Base-by-base conservation (phyloP, 2,329 filamentous ascomycete species). In the Lomentospora prolificans region DNA sequence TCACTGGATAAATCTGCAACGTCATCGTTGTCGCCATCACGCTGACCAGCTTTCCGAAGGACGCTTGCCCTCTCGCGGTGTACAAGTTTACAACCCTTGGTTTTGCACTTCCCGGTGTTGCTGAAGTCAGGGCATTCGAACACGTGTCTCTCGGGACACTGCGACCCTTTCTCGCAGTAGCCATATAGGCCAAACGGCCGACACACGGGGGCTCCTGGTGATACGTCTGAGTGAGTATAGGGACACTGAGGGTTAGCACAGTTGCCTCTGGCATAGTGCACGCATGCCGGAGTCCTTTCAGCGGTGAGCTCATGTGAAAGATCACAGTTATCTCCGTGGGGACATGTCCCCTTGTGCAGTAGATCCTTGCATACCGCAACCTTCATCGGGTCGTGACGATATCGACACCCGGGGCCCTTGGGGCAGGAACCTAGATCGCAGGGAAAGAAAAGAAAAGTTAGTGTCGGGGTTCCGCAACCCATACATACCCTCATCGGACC, bases 81-180 rank as follows among this genome's bases (percentile, higher is more conserved):
- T 58, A 84, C 87, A 55, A 96, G 80, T 67, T 86, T 87, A 76
- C 92, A 97, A 61, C 85, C 84, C 70, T 85, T 84, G 68, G 81
- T 84, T 68, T 84, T 84, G 81, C 94, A 99, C 60, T 78, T 76
- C 64, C 92, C 92, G 58, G 82, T 89, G 72, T 96, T 95, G 79
- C 89, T 89, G 75, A 95, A 96, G 69, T 95, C 88, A 60, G 94
- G 92, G 70, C 94, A 97, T 70, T 97, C 92, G 72, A 87, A 86
- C 57, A 92, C 86, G 74, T 99, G 94, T 59, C 90, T 86, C 60
- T 94, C 84, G 58, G 81, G 72, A 71, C 94, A 97, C 56, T 77
- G 72, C 56, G 80, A 78, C 58, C 92, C 94, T 67, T 87, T 88
- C 59, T 87, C 85, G 74, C 94, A 97, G 70, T 90, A 97, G 55